These are phyloP conservation scores for Saccharata proteae DNA, from an alignment of 2,329 filamentous ascomycete genomes.

Conservation along the genomic window DNA sequence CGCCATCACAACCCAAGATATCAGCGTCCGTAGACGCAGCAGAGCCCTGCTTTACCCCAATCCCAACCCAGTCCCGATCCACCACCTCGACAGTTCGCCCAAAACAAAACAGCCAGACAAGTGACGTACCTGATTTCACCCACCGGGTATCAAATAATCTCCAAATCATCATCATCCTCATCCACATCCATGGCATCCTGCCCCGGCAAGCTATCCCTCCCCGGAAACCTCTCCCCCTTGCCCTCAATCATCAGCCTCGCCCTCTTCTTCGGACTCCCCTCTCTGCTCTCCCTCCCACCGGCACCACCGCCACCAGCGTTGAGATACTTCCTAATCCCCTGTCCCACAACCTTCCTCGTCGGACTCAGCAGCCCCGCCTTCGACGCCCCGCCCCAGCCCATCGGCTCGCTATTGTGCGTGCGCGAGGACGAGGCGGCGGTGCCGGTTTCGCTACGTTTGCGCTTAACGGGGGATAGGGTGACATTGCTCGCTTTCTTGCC, in stretches of 20 bases:
- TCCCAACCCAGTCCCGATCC: too few species aligned
- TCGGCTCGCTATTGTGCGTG: conserved; percentile 16
- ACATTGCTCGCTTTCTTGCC: conserved; percentile 30
- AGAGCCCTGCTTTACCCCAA: too few species aligned
- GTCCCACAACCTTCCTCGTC: conserved; percentile 18
- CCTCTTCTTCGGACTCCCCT: conserved; percentile 33
- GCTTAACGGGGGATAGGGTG: conserved; percentile 31
- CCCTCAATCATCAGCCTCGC: conserved; percentile 35
- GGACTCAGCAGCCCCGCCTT: conserved; percentile 29
- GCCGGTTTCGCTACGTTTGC: conserved; percentile 23
- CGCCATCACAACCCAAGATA: too few species aligned
- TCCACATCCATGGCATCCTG: conserved; percentile 22
- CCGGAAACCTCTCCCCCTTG: conserved; percentile 38
- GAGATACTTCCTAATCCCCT: conserved; percentile 11
- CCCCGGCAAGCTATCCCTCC: conserved; percentile 33
- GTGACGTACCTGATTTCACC: too few species aligned
- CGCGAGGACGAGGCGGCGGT: conserved; percentile 15
- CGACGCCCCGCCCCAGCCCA: conserved; percentile 37
- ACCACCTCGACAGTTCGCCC: too few species aligned
- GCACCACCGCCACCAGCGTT: conserved; percentile 11
- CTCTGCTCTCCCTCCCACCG: conserved; percentile 21
- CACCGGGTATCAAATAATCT: conserved; percentile 35
- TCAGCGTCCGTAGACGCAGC: too few species aligned
- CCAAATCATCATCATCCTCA: conserved; percentile 36
- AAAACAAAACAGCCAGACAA: too few species aligned